phyloP scores from a whole-genome alignment of 2,329 filamentous ascomycete species.

The Colletotrichum salicis region DNA sequence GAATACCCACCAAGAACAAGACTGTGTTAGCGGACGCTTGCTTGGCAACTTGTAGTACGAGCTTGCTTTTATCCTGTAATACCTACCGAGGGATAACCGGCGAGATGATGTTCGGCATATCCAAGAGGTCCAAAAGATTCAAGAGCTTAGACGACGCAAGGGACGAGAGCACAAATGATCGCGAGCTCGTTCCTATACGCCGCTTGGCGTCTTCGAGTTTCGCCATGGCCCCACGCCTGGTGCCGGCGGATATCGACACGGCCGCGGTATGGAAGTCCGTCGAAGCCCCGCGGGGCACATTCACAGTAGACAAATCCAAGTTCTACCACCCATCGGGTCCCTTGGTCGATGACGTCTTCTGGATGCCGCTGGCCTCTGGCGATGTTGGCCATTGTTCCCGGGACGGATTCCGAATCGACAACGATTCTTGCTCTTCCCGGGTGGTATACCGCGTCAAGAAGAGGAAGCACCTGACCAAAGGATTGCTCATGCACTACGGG shows the following conservation, averaged over 20 bases:
- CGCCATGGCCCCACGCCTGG: background rate
- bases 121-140: background rate
- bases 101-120: background rate
- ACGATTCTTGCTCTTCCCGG: background rate
- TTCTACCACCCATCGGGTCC: conserved; percentile 21
- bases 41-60: too few species aligned
- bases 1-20: too few species aligned
- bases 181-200: background rate
- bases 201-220: background rate
- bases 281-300: conserved; percentile 12
- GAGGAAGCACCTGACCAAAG: background rate
- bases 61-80: too few species aligned
- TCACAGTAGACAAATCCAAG: conserved; percentile 6
- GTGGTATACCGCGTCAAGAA: background rate
- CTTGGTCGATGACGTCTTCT: conserved; percentile 5
- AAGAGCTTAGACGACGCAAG: background rate
- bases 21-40: too few species aligned
- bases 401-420: background rate
- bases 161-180: too few species aligned
- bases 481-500: background rate
- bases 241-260: background rate
- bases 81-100: background rate
- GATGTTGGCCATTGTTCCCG: background rate
- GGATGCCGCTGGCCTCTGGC: conserved; percentile 1
- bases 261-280: background rate